These are phyloP conservation scores for Pichia sp. DNA, from an alignment of 1,139 yeast species.

Conservation along the genomic window DNA sequence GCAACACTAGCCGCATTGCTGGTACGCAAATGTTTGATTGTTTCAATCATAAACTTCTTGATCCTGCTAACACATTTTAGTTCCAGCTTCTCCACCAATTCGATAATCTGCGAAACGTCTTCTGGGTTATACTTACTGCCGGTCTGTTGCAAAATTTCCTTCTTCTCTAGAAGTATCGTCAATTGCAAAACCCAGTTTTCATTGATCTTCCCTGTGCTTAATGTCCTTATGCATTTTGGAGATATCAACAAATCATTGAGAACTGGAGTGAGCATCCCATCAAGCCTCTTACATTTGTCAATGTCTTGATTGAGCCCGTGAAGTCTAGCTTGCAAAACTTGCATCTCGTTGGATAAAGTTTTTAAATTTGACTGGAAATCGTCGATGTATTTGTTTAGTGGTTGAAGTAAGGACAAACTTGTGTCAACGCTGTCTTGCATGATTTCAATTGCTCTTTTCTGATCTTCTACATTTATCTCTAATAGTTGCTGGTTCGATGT, in stretches of 20 bases:
- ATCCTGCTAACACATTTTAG: constrained; percentile 64
- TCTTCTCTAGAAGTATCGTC: constrained; percentile 49
- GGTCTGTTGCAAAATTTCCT: constrained; percentile 34
- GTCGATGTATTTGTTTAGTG: constrained; percentile 34
- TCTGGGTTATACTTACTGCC: neutral
- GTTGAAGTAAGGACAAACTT: constrained; percentile 25
- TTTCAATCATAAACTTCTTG: constrained; percentile 56
- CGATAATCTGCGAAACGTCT: neutral
- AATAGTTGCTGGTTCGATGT: no score
- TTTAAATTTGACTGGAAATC: constrained; percentile 53
- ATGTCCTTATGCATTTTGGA: constrained; percentile 51
- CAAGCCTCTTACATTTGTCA: constrained; percentile 45
- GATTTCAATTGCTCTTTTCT: constrained; percentile 1
- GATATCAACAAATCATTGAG: constrained; percentile 70
- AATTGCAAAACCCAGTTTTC: constrained; percentile 54
- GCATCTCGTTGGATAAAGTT: constrained; percentile 53
- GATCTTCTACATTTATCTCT: no score
- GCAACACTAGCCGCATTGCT: constrained; percentile 55
- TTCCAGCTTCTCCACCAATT: constrained; percentile 30
- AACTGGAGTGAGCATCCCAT: constrained; percentile 58
- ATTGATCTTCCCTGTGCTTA: constrained; percentile 42
- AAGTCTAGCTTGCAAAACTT: constrained; percentile 50
- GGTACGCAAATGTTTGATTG: constrained; percentile 58
- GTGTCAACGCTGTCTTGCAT: constrained; percentile 3
- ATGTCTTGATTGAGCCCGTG: constrained; percentile 52